phyloP scores from a whole-genome alignment of 352 stramenopile genomes.

The Pythium chondricola region DNA sequence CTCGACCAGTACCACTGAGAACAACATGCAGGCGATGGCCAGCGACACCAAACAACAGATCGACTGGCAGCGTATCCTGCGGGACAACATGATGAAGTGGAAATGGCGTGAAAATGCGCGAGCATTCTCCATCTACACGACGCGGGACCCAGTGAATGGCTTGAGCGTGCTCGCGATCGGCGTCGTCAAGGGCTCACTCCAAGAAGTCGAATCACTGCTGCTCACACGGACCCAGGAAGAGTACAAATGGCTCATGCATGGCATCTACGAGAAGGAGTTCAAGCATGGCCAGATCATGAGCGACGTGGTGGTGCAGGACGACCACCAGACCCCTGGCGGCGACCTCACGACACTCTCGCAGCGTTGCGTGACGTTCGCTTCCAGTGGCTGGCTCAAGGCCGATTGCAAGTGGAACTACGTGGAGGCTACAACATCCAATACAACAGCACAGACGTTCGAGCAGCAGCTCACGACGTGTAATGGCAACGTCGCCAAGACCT shows the following conservation, averaged over 20 bases:
- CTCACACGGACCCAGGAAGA: background rate
- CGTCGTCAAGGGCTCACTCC: constrained; percentile 3
- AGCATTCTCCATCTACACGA: constrained; percentile 13
- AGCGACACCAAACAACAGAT: constrained; percentile 11
- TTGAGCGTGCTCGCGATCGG: constrained; percentile 12
- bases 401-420: constrained; percentile 4
- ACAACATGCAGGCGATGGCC: too few species aligned
- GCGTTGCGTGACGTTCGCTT: background rate
- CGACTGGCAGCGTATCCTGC: constrained; percentile 14
- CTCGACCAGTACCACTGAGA: too few species aligned
- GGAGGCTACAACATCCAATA: background rate
- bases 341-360: background rate
- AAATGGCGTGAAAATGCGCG: constrained; percentile 16
- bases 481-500: too few species aligned
- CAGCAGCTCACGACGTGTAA: constrained; percentile 1
- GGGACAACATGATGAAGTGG: constrained; percentile 1
- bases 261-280: constrained; percentile 14
- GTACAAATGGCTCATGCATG: constrained; percentile 11
- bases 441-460: background rate
- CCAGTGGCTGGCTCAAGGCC: background rate
- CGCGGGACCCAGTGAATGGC: background rate
- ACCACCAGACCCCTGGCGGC: background rate
- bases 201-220: constrained; percentile 12
- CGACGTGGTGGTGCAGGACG: background rate
- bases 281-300: constrained; percentile 3